Conservation (phyloP, 2,329 filamentous ascomycete species). For the Sporothrix humicola region DNA sequence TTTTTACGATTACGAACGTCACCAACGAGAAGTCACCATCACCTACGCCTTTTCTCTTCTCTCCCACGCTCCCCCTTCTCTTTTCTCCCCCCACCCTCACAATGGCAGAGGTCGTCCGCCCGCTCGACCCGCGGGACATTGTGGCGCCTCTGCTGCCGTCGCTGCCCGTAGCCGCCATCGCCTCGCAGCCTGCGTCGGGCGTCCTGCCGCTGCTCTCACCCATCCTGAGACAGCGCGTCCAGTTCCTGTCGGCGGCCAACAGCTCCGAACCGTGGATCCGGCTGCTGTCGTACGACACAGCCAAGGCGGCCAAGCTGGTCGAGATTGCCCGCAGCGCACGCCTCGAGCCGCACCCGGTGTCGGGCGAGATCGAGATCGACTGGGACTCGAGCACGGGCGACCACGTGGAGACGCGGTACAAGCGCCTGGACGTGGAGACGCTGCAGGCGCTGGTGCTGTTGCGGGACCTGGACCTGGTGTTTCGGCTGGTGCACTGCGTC, state of each 20-base stretch:
- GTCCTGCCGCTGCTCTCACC: conserved; percentile 67
- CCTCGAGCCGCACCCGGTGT: conserved; percentile 80
- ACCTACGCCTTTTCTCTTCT: neutral
- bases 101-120: conserved; percentile 45
- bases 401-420: conserved; percentile 67
- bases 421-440: conserved; percentile 76
- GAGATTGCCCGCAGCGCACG: conserved; percentile 65
- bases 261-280: conserved; percentile 73
- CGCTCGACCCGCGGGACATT: conserved; percentile 56
- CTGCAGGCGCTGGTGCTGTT: conserved; percentile 70
- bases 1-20: neutral
- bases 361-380: conserved; percentile 78
- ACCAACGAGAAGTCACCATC: neutral
- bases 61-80: neutral
- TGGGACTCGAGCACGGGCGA: conserved; percentile 52
- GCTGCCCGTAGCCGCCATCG: conserved; percentile 63
- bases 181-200: conserved; percentile 60
- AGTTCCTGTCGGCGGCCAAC: conserved; percentile 65
- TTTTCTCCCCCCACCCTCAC: neutral
- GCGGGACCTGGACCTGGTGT: conserved; percentile 62
- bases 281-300: conserved; percentile 70
- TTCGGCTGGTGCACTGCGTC: conserved; percentile 72
- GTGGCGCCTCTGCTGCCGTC: conserved; percentile 64
- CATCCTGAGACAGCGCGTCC: conserved; percentile 69
- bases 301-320: conserved; percentile 62